Percentiles rank a stretch among this genome's conserved stretches.
Conservation (phyloP, 306 rosid species). For the Abrus pulchellus region DNA sequence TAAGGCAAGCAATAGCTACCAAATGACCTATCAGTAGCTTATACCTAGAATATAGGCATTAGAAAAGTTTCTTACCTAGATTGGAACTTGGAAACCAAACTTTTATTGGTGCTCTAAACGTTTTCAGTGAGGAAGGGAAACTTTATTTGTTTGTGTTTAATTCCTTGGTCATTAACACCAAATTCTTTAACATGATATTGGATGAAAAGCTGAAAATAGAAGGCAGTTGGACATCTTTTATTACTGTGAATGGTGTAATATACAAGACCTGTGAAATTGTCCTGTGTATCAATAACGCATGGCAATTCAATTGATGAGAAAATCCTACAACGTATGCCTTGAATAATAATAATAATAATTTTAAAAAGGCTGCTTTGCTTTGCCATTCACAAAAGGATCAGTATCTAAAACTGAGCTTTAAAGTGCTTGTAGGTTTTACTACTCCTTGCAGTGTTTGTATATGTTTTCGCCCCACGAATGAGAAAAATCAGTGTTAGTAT, state of each 20-base stretch:
- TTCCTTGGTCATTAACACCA: background rate
- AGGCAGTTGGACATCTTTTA: background rate
- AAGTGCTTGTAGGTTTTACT: background rate
- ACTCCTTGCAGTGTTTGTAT: background rate
- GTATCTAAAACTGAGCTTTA: background rate
- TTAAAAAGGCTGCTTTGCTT: background rate
- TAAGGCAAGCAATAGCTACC: slow-evolving; percentile 29
- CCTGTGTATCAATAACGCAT: background rate
- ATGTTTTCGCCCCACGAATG: too few species aligned
- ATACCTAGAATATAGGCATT: slow-evolving; percentile 18
- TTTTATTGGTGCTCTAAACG: background rate
- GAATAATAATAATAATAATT: too few species aligned
- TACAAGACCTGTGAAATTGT: background rate
- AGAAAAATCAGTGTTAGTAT: too few species aligned
- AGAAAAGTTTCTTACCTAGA: background rate
- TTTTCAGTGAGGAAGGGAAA: background rate
- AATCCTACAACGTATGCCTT: background rate
- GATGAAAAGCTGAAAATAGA: background rate
- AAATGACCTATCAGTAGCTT: slow-evolving; percentile 1
- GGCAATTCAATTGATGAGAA: background rate
- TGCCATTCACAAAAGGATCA: slow-evolving; percentile 1
- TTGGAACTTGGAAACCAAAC: background rate
- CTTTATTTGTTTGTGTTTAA: background rate
- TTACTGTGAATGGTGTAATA: background rate
- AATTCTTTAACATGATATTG: background rate